Base-by-base conservation (phyloP, 768 basidiomycete species). In the Auriscalpium orientale region DNA sequence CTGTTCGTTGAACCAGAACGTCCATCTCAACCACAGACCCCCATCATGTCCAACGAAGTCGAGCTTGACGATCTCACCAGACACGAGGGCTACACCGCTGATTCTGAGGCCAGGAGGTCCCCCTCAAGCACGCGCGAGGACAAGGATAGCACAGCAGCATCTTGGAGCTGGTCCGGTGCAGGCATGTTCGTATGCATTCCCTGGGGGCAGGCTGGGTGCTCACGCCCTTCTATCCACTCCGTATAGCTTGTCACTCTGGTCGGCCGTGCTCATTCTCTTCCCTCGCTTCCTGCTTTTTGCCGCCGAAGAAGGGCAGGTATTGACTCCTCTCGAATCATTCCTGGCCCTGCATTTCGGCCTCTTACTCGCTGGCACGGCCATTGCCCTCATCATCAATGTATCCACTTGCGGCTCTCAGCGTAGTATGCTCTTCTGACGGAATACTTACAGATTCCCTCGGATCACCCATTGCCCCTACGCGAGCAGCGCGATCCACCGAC, bases 281-380 rank as follows among this genome's bases (percentile, higher is more conserved):
- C 88, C 89, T 53, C 78, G 81, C 33, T 65, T 90, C 49, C 71
- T 90, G 35, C 77, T 89, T 51, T 89, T 90, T 67, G 70, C 78
- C 3, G 68, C 58, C 16, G 61, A 64, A 36, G 69, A 68, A 9
- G 71, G 72, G n/a, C 74, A 71, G 11, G 72, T 68, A 18, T 75
- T 89, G 49, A 87, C 88, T 2, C 71, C 81, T 3, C 75, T 91
- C 36, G 89, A 91, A 65, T 70, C 74, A 21, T 89, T 85, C 69
- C 78, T 92, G 46, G 75, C 83, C 13, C 66, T 79, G n/a, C 83
- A 88, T 38, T 75, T 85, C 54, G 86, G 83, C 16, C 74, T 91
- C 46, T 71, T 82, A 61, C 73, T 89, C 13, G 71, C 75, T 46
- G 78, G 79, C 7, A 64, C 84, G 8, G 76, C 83, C 10, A 40